Evolutionary conservation across 1,284 basidiomycete species (phyloP).

Genomic region (Phellopilus nigrolimitatus): DNA sequence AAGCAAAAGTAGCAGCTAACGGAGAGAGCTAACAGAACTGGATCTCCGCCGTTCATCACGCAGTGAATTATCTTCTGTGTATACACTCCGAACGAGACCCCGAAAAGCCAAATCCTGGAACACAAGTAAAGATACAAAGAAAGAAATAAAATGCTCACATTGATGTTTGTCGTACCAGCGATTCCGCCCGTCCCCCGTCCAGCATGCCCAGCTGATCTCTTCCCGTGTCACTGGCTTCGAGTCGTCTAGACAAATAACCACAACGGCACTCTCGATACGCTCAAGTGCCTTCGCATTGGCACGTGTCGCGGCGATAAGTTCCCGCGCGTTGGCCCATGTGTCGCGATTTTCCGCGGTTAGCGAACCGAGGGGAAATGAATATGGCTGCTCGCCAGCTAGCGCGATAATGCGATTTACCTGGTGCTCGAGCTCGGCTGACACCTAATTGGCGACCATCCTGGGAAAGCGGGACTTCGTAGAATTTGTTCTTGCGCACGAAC

Average conservation of each 20-base stretch:
- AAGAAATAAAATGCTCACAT: constrained; percentile 42
- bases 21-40: too few species aligned
- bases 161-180: constrained; percentile 99
- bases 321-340: constrained; percentile 75
- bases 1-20: too few species aligned
- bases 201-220: constrained; percentile 78
- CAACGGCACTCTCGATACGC: constrained; percentile 86
- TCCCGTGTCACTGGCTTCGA: constrained; percentile 75
- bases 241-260: constrained; percentile 86
- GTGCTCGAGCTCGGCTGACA: constrained; percentile 74
- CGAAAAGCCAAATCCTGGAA: background rate
- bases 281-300: constrained; percentile 66
- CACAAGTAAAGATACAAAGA: background rate
- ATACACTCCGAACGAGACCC: too few species aligned
- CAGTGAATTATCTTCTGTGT: too few species aligned
- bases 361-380: constrained; percentile 69
- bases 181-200: constrained; percentile 92
- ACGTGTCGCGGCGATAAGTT: constrained; percentile 61
- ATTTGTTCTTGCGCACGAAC: constrained; percentile 88
- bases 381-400: constrained; percentile 50
- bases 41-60: too few species aligned
- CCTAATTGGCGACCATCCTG: constrained; percentile 63
- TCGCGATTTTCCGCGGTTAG: constrained; percentile 90
- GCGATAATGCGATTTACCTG: constrained; percentile 79
- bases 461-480: constrained; percentile 75